A percentile compares a stretch with the other conserved stretches of the same genome.
Conservation (phyloP, 73 alveolate genomes). For the Blepharisma stoltei region DNA sequence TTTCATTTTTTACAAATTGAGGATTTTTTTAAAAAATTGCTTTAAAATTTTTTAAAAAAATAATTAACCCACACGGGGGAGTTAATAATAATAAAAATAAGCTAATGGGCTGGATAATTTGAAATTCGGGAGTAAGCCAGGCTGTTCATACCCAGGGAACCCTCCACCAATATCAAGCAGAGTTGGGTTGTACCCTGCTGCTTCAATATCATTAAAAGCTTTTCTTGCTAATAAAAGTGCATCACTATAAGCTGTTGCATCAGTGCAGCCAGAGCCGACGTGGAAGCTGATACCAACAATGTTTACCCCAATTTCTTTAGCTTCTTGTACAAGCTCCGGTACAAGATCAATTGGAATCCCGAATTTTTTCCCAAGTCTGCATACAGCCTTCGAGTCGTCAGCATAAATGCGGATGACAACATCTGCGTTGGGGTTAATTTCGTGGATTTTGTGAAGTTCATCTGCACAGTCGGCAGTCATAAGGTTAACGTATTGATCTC, state of each 20-base stretch:
- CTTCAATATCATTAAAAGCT: neutral
- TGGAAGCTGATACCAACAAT: slow-evolving; percentile 18
- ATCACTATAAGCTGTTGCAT: neutral
- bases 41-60: too few relatives aligned
- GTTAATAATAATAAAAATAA: too few relatives aligned
- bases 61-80: too few relatives aligned
- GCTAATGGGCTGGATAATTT: too few relatives aligned
- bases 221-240: neutral
- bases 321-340: neutral
- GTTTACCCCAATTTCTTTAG: neutral
- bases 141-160: slow-evolving; percentile 23
- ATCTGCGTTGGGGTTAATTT: slow-evolving; percentile 10
- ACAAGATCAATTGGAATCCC: neutral
- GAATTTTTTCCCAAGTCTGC: neutral
- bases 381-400: neutral
- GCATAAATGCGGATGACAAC: slow-evolving; percentile 2
- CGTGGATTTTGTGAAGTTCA: neutral
- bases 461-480: neutral
- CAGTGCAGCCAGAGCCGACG: slow-evolving; percentile 26
- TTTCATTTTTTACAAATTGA: too few relatives aligned
- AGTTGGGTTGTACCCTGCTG: neutral
- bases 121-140: too few relatives aligned
- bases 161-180: slow-evolving; percentile 31
- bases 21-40: too few relatives aligned
- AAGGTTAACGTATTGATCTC: neutral